phyloP scores from a whole-genome alignment of 2,329 filamentous ascomycete species.

The Trichoderma koningii region DNA sequence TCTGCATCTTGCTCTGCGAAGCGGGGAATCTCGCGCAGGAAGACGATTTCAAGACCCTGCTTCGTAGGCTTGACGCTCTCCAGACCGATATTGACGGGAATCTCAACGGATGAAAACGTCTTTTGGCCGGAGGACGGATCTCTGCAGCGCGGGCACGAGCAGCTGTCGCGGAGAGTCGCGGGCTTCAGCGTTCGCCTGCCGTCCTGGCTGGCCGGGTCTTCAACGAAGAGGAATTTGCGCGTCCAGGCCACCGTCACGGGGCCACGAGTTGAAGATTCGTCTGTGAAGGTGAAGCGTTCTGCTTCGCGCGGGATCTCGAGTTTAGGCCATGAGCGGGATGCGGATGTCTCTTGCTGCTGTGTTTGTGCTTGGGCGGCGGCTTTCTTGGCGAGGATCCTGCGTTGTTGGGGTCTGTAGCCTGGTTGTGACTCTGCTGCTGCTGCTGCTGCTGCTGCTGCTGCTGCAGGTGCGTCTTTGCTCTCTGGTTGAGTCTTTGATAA shows the following conservation, averaged over 20 bases:
- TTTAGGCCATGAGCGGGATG: slow-evolving; percentile 28
- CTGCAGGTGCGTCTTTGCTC: neutral
- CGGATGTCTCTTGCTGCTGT: slow-evolving; percentile 7
- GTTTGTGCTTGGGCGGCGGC: neutral
- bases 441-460: neutral
- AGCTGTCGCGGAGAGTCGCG: slow-evolving; percentile 54
- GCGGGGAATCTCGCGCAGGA: slow-evolving; percentile 52
- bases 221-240: slow-evolving; percentile 36
- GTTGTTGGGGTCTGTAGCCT: neutral
- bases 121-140: slow-evolving; percentile 63
- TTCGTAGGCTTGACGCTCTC: slow-evolving; percentile 36
- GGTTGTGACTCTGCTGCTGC: neutral
- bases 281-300: slow-evolving; percentile 25
- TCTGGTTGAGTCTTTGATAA: too few relatives aligned
- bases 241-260: slow-evolving; percentile 35
- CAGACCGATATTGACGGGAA: slow-evolving; percentile 42
- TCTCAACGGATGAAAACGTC: slow-evolving; percentile 49
- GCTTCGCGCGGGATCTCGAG: slow-evolving; percentile 28
- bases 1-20: slow-evolving; percentile 21
- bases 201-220: slow-evolving; percentile 32
- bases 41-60: slow-evolving; percentile 58
- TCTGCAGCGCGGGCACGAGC: slow-evolving; percentile 55
- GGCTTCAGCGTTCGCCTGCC: slow-evolving; percentile 35
- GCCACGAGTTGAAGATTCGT: slow-evolving; percentile 1
- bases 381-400: neutral